phyloP scores from a whole-genome alignment of 495 filamentous ascomycete species.

The Podospora fimiseda region DNA sequence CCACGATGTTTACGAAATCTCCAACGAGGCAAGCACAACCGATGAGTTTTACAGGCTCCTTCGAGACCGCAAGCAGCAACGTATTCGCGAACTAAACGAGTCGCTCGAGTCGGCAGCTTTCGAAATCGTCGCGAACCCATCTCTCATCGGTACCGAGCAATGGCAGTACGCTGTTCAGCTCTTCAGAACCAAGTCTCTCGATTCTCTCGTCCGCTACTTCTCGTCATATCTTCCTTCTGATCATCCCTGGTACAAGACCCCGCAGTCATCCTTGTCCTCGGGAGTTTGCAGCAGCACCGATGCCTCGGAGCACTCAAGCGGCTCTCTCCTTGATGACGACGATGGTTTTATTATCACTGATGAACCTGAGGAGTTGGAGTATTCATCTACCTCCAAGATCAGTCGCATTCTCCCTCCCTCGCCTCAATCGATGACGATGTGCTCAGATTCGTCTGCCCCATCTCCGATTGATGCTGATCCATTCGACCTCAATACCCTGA shows the following conservation, averaged over 20 bases:
- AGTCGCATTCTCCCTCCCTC: slow-evolving; percentile 35
- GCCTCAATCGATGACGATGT: slow-evolving; percentile 44
- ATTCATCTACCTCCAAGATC: slow-evolving; percentile 13
- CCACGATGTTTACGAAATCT: slow-evolving; percentile 41
- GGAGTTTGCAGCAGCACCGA: slow-evolving; percentile 25
- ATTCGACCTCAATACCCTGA: slow-evolving; percentile 23
- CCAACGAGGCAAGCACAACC: slow-evolving; percentile 30
- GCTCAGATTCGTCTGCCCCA: slow-evolving; percentile 34
- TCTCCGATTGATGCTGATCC: slow-evolving; percentile 25
- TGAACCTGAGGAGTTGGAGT: slow-evolving; percentile 38
- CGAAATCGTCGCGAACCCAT: slow-evolving; percentile 47
- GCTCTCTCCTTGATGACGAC: slow-evolving; percentile 34
- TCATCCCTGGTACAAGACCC: slow-evolving; percentile 32
- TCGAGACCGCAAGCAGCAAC: slow-evolving; percentile 39
- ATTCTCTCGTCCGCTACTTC: slow-evolving; percentile 48
- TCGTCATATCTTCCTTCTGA: slow-evolving; percentile 43
- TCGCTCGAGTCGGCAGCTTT: slow-evolving; percentile 43
- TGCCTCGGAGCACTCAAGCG: slow-evolving; percentile 15
- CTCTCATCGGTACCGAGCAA: slow-evolving; percentile 43
- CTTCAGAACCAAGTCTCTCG: slow-evolving; percentile 45
- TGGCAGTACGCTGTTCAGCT: slow-evolving; percentile 46
- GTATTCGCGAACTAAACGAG: slow-evolving; percentile 41
- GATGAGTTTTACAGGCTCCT: slow-evolving; percentile 44
- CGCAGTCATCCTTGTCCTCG: slow-evolving; percentile 17
- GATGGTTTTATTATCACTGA: slow-evolving; percentile 33